Percentiles rank a stretch among this genome's conserved stretches.
Evolutionary conservation across 2,329 filamentous ascomycete species (phyloP).

Genomic region (Thielaviopsis cerberus): DNA sequence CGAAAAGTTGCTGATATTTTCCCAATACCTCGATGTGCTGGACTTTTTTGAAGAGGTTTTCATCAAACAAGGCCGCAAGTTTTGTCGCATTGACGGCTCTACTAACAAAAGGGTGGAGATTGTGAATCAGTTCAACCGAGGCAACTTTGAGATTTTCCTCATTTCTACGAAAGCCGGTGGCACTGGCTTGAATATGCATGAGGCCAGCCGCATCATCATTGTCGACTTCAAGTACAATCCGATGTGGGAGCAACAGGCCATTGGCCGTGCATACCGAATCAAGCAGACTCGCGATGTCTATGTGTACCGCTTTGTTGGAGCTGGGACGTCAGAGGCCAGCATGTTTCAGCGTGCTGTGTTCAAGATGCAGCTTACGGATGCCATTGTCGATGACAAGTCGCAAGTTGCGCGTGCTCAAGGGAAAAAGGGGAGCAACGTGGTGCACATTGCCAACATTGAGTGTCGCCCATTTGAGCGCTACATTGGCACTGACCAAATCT

Average conservation of each 20-base stretch:
- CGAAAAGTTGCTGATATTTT: constrained; percentile 71
- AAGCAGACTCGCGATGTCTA: constrained; percentile 65
- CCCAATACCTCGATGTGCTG: constrained; percentile 50
- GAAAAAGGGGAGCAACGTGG: constrained; percentile 16
- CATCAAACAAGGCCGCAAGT: constrained; percentile 26
- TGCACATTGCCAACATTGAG: background rate
- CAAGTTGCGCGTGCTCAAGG: constrained; percentile 46
- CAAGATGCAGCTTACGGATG: constrained; percentile 61
- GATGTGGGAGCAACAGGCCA: constrained; percentile 64
- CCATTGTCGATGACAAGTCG: constrained; percentile 71
- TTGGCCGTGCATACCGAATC: constrained; percentile 70
- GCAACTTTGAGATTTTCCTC: constrained; percentile 42
- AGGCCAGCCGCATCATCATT: constrained; percentile 71
- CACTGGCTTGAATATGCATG: constrained; percentile 63
- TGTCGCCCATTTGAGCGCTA: constrained; percentile 2
- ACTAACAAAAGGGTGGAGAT: constrained; percentile 41
- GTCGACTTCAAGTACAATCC: constrained; percentile 75
- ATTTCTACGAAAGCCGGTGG: constrained; percentile 74
- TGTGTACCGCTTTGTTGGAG: constrained; percentile 65
- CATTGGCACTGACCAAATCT: constrained; percentile 3
- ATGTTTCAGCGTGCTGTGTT: constrained; percentile 59
- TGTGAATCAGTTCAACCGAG: constrained; percentile 51
- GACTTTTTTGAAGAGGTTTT: constrained; percentile 48
- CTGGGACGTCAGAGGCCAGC: constrained; percentile 61
- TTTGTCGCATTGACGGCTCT: constrained; percentile 47